Evolutionary conservation across 805 yeast species (phyloP), one percentile per base, ranked within the genome.

Genomic region (Cyberlindnera amylophila): DNA sequence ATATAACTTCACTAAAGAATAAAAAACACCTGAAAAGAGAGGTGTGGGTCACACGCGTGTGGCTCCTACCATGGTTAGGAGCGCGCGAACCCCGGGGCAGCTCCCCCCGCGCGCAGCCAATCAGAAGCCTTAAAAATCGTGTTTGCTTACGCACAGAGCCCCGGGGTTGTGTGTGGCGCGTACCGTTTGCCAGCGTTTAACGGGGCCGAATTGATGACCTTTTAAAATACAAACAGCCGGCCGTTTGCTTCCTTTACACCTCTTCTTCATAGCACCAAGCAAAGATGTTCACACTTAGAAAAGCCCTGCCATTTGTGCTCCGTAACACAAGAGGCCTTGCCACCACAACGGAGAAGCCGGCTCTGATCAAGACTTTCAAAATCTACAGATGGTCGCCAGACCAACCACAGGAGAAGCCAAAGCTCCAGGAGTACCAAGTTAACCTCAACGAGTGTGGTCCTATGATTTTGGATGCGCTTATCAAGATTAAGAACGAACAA

Each of bases 361-460:
- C 81, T 37, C 73, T 83, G 48, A 52, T 83, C 55, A 93, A 93
- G 73, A 79, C 82, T 26, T 90, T 93, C 69, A 86, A 90, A 64
- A 82, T 93, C 58, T 93, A 93, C 77, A 82, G 99, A 72, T 93
- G 99, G 99, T 86, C 85, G 61, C 99, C 99, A 43, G 99, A 93
- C 64, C 79, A 87, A 39, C 99, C 99, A 39, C 89, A 86, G 54
- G 81, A 79, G 54, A 87, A 90, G 74, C 99, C 99, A 46, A 71
- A 74, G 52, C 76, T 93, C 79, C 82, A 87, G 69, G 75, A 77
- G 50, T 93, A 85, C 70, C 74, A 86, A 54, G 75, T 93, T 38
- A 95, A 93, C 66, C 77, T 93, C 65, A 84, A 89, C 70, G 71
- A 82, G 39, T 87, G 96, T 70, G 99, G 99, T 51, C 99, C 99